Evolutionary conservation across 129 eudicot species (phyloP), one percentile per base, ranked within the genome.

Genomic region (Lactuca sativa): DNA sequence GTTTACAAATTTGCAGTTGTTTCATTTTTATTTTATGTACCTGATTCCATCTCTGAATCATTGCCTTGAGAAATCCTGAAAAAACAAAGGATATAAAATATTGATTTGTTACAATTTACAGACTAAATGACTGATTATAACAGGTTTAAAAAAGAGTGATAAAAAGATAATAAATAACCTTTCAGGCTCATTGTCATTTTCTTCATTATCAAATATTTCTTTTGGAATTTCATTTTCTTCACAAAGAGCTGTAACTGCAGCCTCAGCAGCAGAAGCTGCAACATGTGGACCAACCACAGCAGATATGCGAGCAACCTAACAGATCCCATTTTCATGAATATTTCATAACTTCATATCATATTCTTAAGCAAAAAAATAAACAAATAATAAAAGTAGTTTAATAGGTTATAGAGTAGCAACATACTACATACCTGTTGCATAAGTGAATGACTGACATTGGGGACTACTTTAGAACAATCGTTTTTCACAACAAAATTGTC

Each of bases 241-340:
- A 78, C 95, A 93, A 59, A 93, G 92, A 66, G 91, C 95, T 63
- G 82, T 47, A 51, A 93, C 77, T 44, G 97, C 97, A 79, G 95
- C 97, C 53, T 86, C 90, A 9, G 90, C 88, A 52, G 95, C 98
- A 63, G 97, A 80, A 58, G 92, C 95, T 71, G 88, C 78, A 57
- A 85, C 69, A 53, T 80, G 86, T 67, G 95, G 92, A 58, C 88
- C 92, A 67, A 93, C 91, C 82, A 85, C 77, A 59, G 83, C 59
- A 69, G 92, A 87, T 38, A 93, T 80, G 38, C 76, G 88, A 75
- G 95, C 76, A 74, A 93, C 86, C 98, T 93, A 70, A 53, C 30
- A 64, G 21, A 71, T 40, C 0, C 21, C 21, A 21, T 21, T 21
- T 21, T 21, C 21, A 21, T 21, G 21, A 21, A 21, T 21, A 21